These are phyloP conservation scores for Oemleria cerasiformis DNA, from an alignment of 306 rosid species.

Conservation along the genomic window DNA sequence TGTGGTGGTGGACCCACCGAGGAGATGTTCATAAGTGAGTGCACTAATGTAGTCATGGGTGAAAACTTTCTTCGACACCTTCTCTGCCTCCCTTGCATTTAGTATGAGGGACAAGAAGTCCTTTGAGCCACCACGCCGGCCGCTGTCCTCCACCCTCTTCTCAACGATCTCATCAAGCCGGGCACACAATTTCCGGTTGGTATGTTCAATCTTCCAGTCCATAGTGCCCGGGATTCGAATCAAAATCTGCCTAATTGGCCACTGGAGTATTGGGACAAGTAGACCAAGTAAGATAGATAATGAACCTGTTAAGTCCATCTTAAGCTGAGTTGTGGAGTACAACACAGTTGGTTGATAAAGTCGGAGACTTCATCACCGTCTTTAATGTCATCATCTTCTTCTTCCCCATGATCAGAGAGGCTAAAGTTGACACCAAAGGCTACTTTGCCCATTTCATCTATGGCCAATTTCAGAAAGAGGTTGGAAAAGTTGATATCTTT, in stretches of 20 bases:
- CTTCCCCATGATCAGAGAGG: conserved; percentile 45
- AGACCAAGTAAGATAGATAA: conserved; percentile 84
- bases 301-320: conserved; percentile 91
- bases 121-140: conserved; percentile 50
- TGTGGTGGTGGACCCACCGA: conserved; percentile 90
- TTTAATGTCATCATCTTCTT: conserved; percentile 4
- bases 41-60: conserved; percentile 75
- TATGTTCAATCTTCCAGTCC: conserved; percentile 81
- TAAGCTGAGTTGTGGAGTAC: conserved; percentile 80
- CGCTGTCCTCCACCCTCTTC: conserved; percentile 51
- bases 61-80: conserved; percentile 49
- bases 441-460: conserved; percentile 79
- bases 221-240: conserved; percentile 87
- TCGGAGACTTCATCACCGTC: conserved; percentile 46
- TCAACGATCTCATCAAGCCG: conserved; percentile 70
- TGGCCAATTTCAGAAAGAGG: conserved; percentile 67
- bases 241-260: conserved; percentile 74
- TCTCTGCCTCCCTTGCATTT: conserved; percentile 66
- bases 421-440: conserved; percentile 92
- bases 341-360: conserved; percentile 76
- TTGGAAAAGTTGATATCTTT: conserved; percentile 63
- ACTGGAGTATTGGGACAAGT: conserved; percentile 73
- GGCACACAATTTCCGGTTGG: conserved; percentile 46
- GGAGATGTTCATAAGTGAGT: conserved; percentile 80
- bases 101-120: conserved; percentile 75